A percentile compares a stretch with the other conserved stretches of the same genome.
phyloP scores from a whole-genome alignment of 108 stramenopile species.

The Schizochytrium sp. region DNA sequence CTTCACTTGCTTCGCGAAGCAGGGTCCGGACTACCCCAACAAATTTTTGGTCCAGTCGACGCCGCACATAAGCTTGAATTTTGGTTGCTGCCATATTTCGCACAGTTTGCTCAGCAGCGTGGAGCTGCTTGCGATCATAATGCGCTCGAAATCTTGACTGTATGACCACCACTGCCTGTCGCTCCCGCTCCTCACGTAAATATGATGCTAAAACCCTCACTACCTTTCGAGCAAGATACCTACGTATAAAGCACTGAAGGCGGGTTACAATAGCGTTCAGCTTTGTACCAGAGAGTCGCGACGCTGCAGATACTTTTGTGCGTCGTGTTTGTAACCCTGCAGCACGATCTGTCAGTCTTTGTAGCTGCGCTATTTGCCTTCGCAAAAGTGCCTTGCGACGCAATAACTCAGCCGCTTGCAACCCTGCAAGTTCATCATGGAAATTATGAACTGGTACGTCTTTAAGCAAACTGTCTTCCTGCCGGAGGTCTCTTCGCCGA shows the following conservation, averaged over 20 bases:
- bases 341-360: not conserved
- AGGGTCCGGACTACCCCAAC: not conserved
- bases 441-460: too few species aligned
- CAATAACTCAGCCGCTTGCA: not conserved
- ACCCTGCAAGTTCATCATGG: not conserved
- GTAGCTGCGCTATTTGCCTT: not conserved
- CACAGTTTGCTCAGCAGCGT: not conserved
- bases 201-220: not conserved
- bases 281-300: not conserved
- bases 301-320: not conserved
- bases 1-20: constrained; percentile 7
- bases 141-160: constrained; percentile 21
- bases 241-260: not conserved
- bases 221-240: constrained; percentile 8
- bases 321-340: not conserved
- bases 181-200: constrained; percentile 1
- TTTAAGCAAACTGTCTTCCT: not conserved
- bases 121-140: not conserved
- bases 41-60: constrained; percentile 8
- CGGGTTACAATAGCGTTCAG: not conserved
- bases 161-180: constrained; percentile 26
- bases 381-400: not conserved
- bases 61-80: constrained; percentile 46
- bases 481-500: not conserved
- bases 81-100: constrained; percentile 7